Evolutionary conservation across 495 filamentous ascomycete genomes (phyloP), one percentile per base, ranked within the genome.

Genomic region (Sphaerosporella brunnea): DNA sequence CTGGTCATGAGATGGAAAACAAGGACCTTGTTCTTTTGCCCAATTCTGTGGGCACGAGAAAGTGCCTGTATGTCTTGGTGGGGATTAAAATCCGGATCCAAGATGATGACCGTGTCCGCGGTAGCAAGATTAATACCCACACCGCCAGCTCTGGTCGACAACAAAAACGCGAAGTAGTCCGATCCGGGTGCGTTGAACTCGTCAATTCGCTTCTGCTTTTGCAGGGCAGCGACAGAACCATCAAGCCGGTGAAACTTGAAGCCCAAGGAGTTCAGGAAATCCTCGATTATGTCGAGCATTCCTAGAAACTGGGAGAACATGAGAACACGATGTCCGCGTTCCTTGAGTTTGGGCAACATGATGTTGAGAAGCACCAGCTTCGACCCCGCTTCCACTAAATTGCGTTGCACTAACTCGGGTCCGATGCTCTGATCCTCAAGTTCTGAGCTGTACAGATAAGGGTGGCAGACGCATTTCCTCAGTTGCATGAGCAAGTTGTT

Each of bases 91-190:
- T 99, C 90, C 0, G 90, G 92, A 58, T 99, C 90, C 53, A 95
- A 77, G 40, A 99, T 94, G 45, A 99, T 95, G 51, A 99, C 90
- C 0, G 92, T 99, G 56, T 99, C 90, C 2, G 90, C 90, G 23
- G 84, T 93, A 0, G 92, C 90, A 38, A 99, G 73, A 57, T 99
- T 99, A 66, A 99, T 99, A 13, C 90, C 90, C 1, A 96, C 88
- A 42, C 90, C 90, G 30, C 90, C 90, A 4, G 90, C 86, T 51
- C 90, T 78, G 13, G 90, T 99, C 0, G 86, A 93, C 0, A 99
- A 71, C 18, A 96, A 65, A 63, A 99, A 95, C 0, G 78, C 84
- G 56, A 96, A 96, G 7, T 84, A 66, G 1, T 74, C 67, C 1
- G 87, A 94, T 35, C 80, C 68, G 0, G 84, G 79, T 2, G 78